Percentiles rank a stretch among this genome's conserved stretches.
These are phyloP conservation scores for Gossypium trilobum DNA, from an alignment of 441 rosid species.

Conservation along the genomic window DNA sequence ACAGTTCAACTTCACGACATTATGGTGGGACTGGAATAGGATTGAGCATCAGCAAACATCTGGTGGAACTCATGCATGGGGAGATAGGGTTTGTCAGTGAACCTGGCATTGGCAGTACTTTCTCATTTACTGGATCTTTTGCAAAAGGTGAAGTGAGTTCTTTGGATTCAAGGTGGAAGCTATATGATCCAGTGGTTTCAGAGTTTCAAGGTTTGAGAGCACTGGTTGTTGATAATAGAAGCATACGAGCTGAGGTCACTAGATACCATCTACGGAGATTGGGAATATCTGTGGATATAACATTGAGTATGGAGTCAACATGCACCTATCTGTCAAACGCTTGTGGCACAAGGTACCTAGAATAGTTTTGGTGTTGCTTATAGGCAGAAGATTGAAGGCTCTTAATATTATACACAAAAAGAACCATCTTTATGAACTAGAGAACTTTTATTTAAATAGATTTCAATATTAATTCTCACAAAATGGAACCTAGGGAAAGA, in stretches of 20 bases:
- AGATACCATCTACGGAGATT: slow-evolving; percentile 70
- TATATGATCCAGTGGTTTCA: slow-evolving; percentile 32
- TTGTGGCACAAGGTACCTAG: slow-evolving; percentile 34
- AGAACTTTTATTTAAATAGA: background rate
- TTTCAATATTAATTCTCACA: background rate
- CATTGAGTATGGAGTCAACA: slow-evolving; percentile 39
- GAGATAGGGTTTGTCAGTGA: slow-evolving; percentile 84
- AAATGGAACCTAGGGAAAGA: slow-evolving; percentile 1
- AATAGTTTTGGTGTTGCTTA: slow-evolving; percentile 3
- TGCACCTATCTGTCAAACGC: slow-evolving; percentile 31
- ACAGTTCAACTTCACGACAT: slow-evolving; percentile 92
- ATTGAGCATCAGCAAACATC: slow-evolving; percentile 75
- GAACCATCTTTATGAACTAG: background rate
- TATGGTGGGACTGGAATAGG: slow-evolving; percentile 98
- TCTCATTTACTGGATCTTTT: slow-evolving; percentile 70
- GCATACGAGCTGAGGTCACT: slow-evolving; percentile 71
- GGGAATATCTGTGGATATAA: slow-evolving; percentile 44
- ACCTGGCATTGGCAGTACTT: slow-evolving; percentile 70
- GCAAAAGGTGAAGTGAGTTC: slow-evolving; percentile 42
- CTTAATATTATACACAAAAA: background rate
- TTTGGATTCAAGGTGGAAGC: slow-evolving; percentile 39
- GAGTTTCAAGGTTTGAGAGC: slow-evolving; percentile 61
- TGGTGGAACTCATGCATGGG: slow-evolving; percentile 90
- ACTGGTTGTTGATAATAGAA: slow-evolving; percentile 63
- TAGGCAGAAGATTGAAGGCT: background rate